Evolutionary conservation across 306 rosid genomes (phyloP).

Genomic region (Lithocarpus polystachyus): DNA sequence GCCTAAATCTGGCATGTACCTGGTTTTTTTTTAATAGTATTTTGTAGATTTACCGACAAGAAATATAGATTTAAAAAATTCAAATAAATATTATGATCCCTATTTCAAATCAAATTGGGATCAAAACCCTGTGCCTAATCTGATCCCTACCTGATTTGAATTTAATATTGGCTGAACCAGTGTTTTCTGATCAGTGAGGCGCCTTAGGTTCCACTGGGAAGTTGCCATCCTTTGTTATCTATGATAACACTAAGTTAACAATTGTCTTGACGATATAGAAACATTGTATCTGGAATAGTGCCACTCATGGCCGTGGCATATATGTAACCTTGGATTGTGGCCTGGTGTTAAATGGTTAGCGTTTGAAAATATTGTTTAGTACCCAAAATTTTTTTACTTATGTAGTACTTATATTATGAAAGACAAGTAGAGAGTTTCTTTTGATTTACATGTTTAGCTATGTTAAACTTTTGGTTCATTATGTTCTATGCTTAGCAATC

Average conservation of each 20-base stretch:
- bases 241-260: background rate
- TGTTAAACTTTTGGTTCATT: background rate
- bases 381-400: background rate
- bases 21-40: no score
- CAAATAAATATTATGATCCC: no score
- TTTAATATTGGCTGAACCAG: background rate
- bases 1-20: no score
- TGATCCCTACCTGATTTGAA: background rate
- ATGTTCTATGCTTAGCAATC: background rate
- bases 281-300: background rate
- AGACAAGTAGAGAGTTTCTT: background rate
- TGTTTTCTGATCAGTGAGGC: background rate
- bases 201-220: background rate
- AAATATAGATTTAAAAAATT: no score
- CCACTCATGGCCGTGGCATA: background rate
- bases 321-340: background rate
- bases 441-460: background rate
- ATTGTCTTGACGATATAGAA: background rate
- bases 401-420: background rate
- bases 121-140: no score
- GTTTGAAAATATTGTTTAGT: background rate
- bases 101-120: no score
- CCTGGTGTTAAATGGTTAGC: background rate
- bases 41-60: no score
- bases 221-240: background rate